Base-by-base conservation (phyloP, 345 rosid genomes). In the Boechera divaricarpa region DNA sequence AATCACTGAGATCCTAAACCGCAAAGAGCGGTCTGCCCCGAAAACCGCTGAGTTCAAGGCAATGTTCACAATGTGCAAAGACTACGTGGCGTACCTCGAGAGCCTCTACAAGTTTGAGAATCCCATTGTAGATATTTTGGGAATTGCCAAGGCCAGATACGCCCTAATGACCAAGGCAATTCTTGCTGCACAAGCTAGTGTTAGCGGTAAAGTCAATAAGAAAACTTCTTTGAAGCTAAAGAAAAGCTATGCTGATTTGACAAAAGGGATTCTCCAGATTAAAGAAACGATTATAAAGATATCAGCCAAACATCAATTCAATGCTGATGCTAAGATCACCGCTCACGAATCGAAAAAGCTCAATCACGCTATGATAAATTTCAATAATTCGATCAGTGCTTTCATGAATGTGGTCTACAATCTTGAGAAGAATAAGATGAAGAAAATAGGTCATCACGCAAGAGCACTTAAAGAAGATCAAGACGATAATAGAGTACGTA, bases 1-100 rank as follows among this genome's bases (percentile, higher is more conserved):
- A 12, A 73, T 74, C 70, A 55, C 56, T 6, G 4, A 42, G 45
- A 42, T 74, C 38, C 28, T 74, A 55, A 64, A 64, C 64, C 56
- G 21, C 10, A 54, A 63, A 53, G 77, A 63, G 18, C 21, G 15
- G n/a, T 42, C 21, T 9, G 62, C 70, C 56, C 70, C 54, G 1
- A 63, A 73, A 54, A 54, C 77, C 35, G 16, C 63, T 1, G 44
- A 64, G 41, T 54, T 64, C n/a, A 64, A 74, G 77, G 77, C 47
- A 42, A 74, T 74, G 71, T 64, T 74, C 64, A 31, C 77, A 74
- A 5, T 64, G 28, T 74, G 57, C 71, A 64, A 74, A 74, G 64
- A 16, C 71, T 74, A 74, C 12, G 48, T 74, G 6, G 48, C 63
- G 11, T 74, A 74, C 57, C 77, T 74, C 6, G 64, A 55, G 56